Conservation (phyloP, 2,329 filamentous ascomycete species). For the Pyricularia grisea region DNA sequence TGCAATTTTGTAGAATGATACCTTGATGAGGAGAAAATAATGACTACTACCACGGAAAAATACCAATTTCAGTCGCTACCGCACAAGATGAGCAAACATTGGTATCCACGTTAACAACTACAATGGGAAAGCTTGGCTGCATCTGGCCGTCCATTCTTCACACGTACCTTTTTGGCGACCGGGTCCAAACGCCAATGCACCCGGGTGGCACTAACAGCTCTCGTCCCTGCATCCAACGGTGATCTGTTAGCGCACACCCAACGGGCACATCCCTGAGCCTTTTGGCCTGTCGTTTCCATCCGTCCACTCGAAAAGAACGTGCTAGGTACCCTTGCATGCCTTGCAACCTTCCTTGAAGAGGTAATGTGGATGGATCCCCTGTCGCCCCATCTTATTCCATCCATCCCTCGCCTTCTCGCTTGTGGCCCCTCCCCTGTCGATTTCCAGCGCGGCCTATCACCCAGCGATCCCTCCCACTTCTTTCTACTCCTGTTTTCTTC, state of each 20-base stretch:
- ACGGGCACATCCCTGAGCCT: background rate
- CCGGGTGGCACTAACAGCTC: slow-evolving; percentile 1
- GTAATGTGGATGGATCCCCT: slow-evolving; percentile 2
- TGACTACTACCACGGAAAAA: background rate
- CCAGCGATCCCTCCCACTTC: background rate
- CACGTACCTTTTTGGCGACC: background rate
- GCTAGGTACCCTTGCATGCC: background rate
- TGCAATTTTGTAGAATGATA: background rate
- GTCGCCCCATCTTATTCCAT: slow-evolving; percentile 3
- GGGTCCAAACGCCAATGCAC: background rate
- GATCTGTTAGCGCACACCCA: background rate
- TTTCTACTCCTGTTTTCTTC: background rate
- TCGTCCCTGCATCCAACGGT: background rate
- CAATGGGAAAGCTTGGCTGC: background rate
- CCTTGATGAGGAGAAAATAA: background rate
- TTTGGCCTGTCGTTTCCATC: slow-evolving; percentile 2
- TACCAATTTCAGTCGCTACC: background rate
- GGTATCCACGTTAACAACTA: background rate
- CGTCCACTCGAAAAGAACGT: slow-evolving; percentile 1
- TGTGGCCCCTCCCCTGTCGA: background rate
- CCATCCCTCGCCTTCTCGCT: slow-evolving; percentile 3
- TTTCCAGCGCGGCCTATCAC: slow-evolving; percentile 2
- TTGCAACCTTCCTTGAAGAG: background rate
- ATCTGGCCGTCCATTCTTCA: background rate
- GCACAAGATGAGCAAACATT: background rate